Evolutionary conservation across 2,329 filamentous ascomycete species (phyloP).

Genomic region (Amylocarpus encephaloides): DNA sequence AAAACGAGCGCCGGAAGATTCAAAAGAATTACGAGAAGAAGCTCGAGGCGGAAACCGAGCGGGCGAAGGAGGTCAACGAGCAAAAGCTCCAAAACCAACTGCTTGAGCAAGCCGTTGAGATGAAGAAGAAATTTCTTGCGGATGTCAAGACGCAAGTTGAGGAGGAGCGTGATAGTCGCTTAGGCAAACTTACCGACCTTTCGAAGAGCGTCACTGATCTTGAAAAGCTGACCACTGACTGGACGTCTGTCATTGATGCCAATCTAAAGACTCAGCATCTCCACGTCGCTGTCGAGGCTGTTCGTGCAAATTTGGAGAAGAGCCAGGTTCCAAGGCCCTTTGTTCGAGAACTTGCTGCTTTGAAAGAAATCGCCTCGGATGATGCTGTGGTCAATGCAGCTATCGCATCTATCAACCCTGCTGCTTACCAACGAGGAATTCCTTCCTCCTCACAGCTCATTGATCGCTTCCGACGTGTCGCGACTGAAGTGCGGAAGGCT

Average conservation of each 20-base stretch:
- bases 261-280: constrained; percentile 95
- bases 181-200: constrained; percentile 79
- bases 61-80: constrained; percentile 73
- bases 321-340: constrained; percentile 74
- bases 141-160: constrained; percentile 80
- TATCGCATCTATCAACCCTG: constrained; percentile 92
- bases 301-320: constrained; percentile 75
- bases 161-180: constrained; percentile 75
- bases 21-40: constrained; percentile 73
- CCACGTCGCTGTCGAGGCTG: constrained; percentile 90
- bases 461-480: constrained; percentile 91
- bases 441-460: constrained; percentile 79
- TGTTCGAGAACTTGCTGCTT: constrained; percentile 82
- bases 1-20: constrained; percentile 75
- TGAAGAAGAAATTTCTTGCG: constrained; percentile 77
- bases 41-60: constrained; percentile 70
- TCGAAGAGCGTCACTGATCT: constrained; percentile 72
- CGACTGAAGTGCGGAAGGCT: constrained; percentile 88
- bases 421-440: constrained; percentile 87
- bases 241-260: constrained; percentile 83
- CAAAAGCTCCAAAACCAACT: constrained; percentile 79
- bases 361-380: constrained; percentile 83
- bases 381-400: constrained; percentile 86
- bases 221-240: constrained; percentile 79
- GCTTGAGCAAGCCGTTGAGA: constrained; percentile 79